Evolutionary conservation across 345 rosid species (phyloP).

Genomic region (Eucalyptus lansdowneana): DNA sequence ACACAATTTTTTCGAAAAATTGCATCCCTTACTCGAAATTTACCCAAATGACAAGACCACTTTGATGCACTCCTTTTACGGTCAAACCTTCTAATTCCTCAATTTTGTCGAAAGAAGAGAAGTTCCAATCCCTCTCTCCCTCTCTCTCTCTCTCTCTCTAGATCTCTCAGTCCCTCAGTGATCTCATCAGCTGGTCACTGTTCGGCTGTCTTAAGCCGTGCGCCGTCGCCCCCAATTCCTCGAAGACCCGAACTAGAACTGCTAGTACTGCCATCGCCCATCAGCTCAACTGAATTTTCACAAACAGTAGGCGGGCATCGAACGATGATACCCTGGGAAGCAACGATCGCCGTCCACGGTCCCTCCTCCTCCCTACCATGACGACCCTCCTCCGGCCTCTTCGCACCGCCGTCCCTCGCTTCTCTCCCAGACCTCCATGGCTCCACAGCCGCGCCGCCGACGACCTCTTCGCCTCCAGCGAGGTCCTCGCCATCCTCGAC

Average conservation of each 20-base stretch:
- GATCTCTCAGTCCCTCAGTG: neutral
- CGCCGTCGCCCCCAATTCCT: neutral
- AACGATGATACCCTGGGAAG: neutral
- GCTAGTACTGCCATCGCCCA: neutral
- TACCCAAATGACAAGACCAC: no score
- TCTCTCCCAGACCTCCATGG: neutral
- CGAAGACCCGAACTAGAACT: neutral
- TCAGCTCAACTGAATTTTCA: neutral
- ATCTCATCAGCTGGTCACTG: neutral
- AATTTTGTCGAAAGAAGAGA: neutral
- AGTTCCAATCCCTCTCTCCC: neutral
- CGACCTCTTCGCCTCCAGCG: conserved; percentile 12
- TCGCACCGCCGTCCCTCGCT: neutral
- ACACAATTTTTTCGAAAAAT: no score
- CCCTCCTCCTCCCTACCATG: neutral
- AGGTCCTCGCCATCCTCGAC: conserved; percentile 30
- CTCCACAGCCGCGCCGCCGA: neutral
- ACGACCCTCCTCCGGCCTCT: neutral
- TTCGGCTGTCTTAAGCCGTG: neutral
- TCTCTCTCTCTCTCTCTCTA: neutral
- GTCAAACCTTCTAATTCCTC: neutral
- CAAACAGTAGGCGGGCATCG: neutral
- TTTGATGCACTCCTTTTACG: neutral
- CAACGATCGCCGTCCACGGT: neutral
- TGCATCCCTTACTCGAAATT: neutral